Evolutionary conservation across 1,284 basidiomycete genomes (phyloP).

Genomic region (Rugiboletus extremiorientalis): DNA sequence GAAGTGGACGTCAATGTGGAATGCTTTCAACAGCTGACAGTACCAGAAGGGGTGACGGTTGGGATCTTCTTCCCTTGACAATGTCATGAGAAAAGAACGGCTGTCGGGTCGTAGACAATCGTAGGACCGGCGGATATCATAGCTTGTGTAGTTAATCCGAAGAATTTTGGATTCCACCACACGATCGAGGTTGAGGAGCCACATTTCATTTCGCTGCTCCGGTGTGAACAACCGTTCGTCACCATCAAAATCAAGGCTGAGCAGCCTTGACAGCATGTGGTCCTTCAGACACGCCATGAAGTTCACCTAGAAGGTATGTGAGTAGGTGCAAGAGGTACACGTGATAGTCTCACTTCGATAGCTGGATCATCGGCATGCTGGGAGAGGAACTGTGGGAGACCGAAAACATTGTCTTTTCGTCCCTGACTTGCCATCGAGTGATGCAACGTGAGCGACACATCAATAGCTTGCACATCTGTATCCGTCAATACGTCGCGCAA

Average conservation of each 20-base stretch:
- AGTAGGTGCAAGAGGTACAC: no score
- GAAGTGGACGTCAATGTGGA: not conserved
- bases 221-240: no score
- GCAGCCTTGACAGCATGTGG: no score
- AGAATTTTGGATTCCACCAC: no score
- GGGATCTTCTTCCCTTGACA: constrained; percentile 23
- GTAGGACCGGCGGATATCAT: constrained; percentile 28
- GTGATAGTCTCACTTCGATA: not conserved
- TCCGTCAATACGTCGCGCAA: not conserved
- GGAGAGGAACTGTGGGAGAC: not conserved
- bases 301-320: no score
- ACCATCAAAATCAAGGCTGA: no score
- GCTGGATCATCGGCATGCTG: not conserved
- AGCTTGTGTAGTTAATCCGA: no score
- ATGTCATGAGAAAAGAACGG: constrained; percentile 35
- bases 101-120: constrained; percentile 38
- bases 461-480: not conserved
- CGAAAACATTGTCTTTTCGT: constrained; percentile 1
- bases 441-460: not conserved
- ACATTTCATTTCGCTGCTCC: no score
- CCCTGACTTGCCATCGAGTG: not conserved
- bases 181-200: no score
- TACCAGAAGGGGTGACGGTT: constrained; percentile 9
- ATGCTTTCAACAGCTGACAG: not conserved
- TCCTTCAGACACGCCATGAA: no score